Base-by-base conservation (phyloP, 495 filamentous ascomycete genomes). In the Aspergillus sparsus region DNA sequence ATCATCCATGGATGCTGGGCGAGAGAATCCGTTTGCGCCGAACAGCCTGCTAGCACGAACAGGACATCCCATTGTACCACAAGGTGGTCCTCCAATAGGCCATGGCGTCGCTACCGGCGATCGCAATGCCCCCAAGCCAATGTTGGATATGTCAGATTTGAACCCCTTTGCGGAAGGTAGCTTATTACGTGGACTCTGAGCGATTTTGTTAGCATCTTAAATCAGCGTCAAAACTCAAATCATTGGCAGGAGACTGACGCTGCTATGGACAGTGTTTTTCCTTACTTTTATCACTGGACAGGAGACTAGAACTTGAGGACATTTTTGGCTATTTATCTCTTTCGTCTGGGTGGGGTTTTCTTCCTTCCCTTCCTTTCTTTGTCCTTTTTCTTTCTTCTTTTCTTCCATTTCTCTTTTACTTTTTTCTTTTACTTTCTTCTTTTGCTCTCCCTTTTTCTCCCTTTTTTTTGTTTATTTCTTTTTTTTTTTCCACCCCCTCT, bases 151-250 rank as follows among this genome's bases (percentile, higher is more conserved):
- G 63, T 72, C 72, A 10, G 77, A 77, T 13, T 66, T 73, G 16
- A 81, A 75, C 33, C 73, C 74, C 16, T 87, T 86, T 64, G 80
- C 72, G 7, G 75, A 78, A 53, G 84, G 84, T 6, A 87, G 84
- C 69, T 57, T 87, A 52, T 73, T 87, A 6, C 66, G 67, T 12
- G 66, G 72, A 13, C 58, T 74, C 18, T 47, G 3, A 27, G 3
- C 1, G 21, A 27, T 27, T 27, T 27, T 27, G 21, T 27, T 27
- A 27, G 21, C 21, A 27, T 27, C 21, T 27, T 3, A 27, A 27
- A 27, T 27, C 21, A 27, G 21, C 3, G 21, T 27, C 21, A 27
- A 27, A 27, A 27, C 21, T 27, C 3, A 27, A 27, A 1, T 27
- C 21, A 27, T 27, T 27, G 21, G 21, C 21, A 27, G 3, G 21